Evolutionary conservation across 306 rosid genomes (phyloP).

Genomic region (Lathyrus aphaca): DNA sequence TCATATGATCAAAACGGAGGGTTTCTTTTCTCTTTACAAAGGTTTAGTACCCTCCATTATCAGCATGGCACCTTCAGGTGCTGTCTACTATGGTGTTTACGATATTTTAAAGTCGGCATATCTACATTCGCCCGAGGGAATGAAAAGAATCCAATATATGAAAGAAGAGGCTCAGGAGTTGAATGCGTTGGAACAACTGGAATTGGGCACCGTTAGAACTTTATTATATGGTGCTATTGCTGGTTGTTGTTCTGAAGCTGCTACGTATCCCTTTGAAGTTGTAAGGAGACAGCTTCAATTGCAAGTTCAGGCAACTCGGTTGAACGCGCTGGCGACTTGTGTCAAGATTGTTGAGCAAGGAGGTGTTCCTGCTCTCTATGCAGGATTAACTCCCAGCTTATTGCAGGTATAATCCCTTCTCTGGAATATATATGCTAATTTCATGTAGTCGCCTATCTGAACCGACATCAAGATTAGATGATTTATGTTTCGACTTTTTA

Average conservation of each 20-base stretch:
- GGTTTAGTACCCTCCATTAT: constrained; percentile 90
- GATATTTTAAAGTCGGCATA: constrained; percentile 83
- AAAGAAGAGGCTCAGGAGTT: constrained; percentile 59
- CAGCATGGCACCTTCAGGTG: constrained; percentile 99
- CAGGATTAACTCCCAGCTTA: constrained; percentile 89
- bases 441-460: neutral
- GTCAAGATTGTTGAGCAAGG: constrained; percentile 78
- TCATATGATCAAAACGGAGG: constrained; percentile 90
- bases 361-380: constrained; percentile 87
- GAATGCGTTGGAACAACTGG: constrained; percentile 86
- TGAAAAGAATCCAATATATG: constrained; percentile 72
- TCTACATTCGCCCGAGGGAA: constrained; percentile 88
- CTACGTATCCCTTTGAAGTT: constrained; percentile 94
- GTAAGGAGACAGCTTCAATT: constrained; percentile 91
- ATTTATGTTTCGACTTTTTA: neutral
- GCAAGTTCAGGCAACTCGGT: constrained; percentile 74
- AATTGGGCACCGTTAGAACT: constrained; percentile 85
- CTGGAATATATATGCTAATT: constrained; percentile 22
- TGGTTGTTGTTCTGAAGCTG: constrained; percentile 97
- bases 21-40: constrained; percentile 88
- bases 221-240: constrained; percentile 88
- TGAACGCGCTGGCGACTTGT: constrained; percentile 82
- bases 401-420: constrained; percentile 67
- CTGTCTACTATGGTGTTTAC: constrained; percentile 91
- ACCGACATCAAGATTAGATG: neutral